Percentiles rank a stretch among this genome's conserved stretches.
Conservation (phyloP, 2,329 filamentous ascomycete species). For the Oidium heveae region DNA sequence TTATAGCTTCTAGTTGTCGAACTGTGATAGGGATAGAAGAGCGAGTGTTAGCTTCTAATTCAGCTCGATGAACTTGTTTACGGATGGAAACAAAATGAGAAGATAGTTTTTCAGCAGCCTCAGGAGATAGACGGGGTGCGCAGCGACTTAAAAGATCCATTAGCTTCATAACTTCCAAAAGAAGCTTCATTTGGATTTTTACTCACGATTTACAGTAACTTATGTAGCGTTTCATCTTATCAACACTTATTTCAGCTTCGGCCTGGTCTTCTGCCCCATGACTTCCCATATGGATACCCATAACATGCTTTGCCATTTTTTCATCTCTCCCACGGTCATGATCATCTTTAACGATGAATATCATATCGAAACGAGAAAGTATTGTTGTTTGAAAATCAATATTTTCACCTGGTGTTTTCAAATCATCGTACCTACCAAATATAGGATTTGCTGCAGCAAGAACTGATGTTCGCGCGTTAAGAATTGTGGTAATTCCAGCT, state of each 20-base stretch:
- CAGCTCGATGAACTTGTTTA: slow-evolving; percentile 74
- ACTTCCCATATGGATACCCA: slow-evolving; percentile 88
- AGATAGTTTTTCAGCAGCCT: slow-evolving; percentile 85
- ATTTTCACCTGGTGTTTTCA: slow-evolving; percentile 93
- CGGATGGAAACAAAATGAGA: slow-evolving; percentile 95
- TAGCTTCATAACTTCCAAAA: background rate
- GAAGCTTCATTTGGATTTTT: background rate
- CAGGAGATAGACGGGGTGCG: slow-evolving; percentile 67
- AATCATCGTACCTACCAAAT: slow-evolving; percentile 91
- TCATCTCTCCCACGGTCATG: slow-evolving; percentile 79
- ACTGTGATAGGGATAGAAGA: slow-evolving; percentile 95
- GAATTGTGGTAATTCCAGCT: slow-evolving; percentile 91
- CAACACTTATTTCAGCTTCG: slow-evolving; percentile 74
- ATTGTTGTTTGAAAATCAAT: slow-evolving; percentile 99
- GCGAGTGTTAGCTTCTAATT: slow-evolving; percentile 69
- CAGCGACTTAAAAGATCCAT: slow-evolving; percentile 37
- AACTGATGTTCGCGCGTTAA: slow-evolving; percentile 87
- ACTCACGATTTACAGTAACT: slow-evolving; percentile 86
- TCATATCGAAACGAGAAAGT: slow-evolving; percentile 96
- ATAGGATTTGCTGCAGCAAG: slow-evolving; percentile 91
- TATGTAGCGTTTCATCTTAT: slow-evolving; percentile 94
- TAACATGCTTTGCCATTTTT: slow-evolving; percentile 85
- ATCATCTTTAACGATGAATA: slow-evolving; percentile 93
- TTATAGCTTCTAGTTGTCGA: slow-evolving; percentile 86
- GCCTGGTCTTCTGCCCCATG: slow-evolving; percentile 57